Evolutionary conservation across 2,329 filamentous ascomycete genomes (phyloP).

Genomic region (Aspergillus tubingensis): DNA sequence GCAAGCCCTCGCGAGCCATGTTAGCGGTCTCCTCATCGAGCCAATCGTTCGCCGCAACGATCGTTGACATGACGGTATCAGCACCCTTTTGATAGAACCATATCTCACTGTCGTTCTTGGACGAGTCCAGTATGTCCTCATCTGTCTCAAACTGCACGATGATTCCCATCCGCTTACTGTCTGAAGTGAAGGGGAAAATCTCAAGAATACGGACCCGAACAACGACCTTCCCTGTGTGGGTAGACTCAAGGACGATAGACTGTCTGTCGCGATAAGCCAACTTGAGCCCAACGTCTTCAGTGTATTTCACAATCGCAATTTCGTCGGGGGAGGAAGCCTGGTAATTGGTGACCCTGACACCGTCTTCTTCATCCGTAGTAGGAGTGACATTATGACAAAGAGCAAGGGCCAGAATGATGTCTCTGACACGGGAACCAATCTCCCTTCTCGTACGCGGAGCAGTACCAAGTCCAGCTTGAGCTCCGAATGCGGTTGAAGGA

Average conservation of each 20-base stretch:
- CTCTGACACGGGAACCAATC: slow-evolving; percentile 88
- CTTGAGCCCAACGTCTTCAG: slow-evolving; percentile 85
- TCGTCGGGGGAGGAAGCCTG: slow-evolving; percentile 97
- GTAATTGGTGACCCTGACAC: slow-evolving; percentile 76
- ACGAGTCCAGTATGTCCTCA: slow-evolving; percentile 51
- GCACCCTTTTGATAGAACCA: slow-evolving; percentile 99
- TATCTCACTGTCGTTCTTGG: slow-evolving; percentile 70
- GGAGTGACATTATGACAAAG: slow-evolving; percentile 98
- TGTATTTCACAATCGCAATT: slow-evolving; percentile 96
- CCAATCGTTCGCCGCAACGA: slow-evolving; percentile 96
- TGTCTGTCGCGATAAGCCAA: slow-evolving; percentile 83
- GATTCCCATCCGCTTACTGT: slow-evolving; percentile 97
- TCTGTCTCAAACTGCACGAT: slow-evolving; percentile 80
- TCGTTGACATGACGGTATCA: slow-evolving; percentile 96
- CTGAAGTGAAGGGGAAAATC: slow-evolving; percentile 95
- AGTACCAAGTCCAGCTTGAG: slow-evolving; percentile 57
- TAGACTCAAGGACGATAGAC: slow-evolving; percentile 77
- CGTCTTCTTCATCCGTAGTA: slow-evolving; percentile 79
- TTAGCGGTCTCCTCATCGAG: slow-evolving; percentile 98
- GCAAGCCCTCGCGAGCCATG: slow-evolving; percentile 94
- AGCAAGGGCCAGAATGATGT: slow-evolving; percentile 87
- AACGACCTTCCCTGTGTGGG: slow-evolving; percentile 70
- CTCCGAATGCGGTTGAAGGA: slow-evolving; percentile 69
- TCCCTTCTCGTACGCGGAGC: slow-evolving; percentile 86
- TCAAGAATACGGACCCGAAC: slow-evolving; percentile 88